Percentiles rank a stretch among this genome's conserved stretches.
Conservation (phyloP, 768 basidiomycete species). For the Lactarius deliciosus region DNA sequence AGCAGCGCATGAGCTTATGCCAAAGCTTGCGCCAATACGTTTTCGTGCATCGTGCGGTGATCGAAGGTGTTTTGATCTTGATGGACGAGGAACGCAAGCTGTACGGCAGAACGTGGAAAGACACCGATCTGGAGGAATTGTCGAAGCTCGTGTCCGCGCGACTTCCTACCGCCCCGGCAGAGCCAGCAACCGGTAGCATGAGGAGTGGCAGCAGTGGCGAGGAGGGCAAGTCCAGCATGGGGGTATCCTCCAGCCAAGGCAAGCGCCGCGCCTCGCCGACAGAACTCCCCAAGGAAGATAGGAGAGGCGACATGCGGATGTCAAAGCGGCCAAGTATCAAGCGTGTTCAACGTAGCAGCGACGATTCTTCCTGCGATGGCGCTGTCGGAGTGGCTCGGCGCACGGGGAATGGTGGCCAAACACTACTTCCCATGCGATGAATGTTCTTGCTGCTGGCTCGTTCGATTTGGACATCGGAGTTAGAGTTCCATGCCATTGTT, state of each 20-base stretch:
- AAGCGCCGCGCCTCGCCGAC: slow-evolving; percentile 74
- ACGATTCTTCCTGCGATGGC: slow-evolving; percentile 20
- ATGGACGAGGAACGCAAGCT: slow-evolving; percentile 66
- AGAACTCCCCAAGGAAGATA: slow-evolving; percentile 62
- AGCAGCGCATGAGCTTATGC: slow-evolving; percentile 95
- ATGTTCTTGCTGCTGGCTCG: not conserved
- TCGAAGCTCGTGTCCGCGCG: slow-evolving; percentile 30
- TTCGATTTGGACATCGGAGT: not conserved
- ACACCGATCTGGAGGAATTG: slow-evolving; percentile 23
- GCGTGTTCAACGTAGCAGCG: slow-evolving; percentile 39
- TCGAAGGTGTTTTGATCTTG: slow-evolving; percentile 76
- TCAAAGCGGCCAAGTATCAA: slow-evolving; percentile 71
- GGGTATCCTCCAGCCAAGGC: slow-evolving; percentile 40
- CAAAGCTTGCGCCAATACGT: slow-evolving; percentile 94
- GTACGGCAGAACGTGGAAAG: slow-evolving; percentile 32
- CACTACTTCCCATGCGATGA: slow-evolving; percentile 13
- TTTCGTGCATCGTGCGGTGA: slow-evolving; percentile 84
- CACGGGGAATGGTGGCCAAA: slow-evolving; percentile 1
- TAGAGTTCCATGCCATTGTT: slow-evolving; percentile 2
- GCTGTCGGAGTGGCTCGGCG: not conserved
- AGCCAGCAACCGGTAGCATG: not conserved
- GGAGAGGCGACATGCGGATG: slow-evolving; percentile 52
- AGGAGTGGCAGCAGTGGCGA: slow-evolving; percentile 10
- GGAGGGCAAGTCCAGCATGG: slow-evolving; percentile 16
- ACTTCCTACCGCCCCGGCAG: slow-evolving; percentile 11